These are phyloP conservation scores for Phytophthora aleatoria DNA, from an alignment of 352 stramenopile species.

Conservation along the genomic window DNA sequence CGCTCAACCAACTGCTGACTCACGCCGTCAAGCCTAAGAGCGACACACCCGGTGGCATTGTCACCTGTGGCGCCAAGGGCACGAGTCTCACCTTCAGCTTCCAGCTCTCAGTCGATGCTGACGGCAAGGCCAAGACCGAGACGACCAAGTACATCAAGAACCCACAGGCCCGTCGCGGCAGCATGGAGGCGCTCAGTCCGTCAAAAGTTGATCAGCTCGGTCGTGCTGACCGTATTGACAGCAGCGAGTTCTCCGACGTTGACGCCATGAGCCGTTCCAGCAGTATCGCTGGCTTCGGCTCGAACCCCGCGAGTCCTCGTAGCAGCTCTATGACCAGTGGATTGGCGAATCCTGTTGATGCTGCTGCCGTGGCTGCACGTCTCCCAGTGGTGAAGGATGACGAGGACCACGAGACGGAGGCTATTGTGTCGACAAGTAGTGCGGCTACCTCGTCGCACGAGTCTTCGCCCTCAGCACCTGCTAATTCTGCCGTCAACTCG, in stretches of 20 bases:
- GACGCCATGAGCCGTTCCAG: slow-evolving; percentile 52
- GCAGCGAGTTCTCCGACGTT: slow-evolving; percentile 53
- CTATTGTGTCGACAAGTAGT: slow-evolving; percentile 10
- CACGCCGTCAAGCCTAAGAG: slow-evolving; percentile 57
- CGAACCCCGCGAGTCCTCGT: slow-evolving; percentile 40
- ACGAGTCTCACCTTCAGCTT: slow-evolving; percentile 49
- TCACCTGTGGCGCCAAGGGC: slow-evolving; percentile 54
- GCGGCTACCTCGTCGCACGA: slow-evolving; percentile 4
- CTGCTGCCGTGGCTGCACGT: slow-evolving; percentile 25
- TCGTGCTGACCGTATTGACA: slow-evolving; percentile 47
- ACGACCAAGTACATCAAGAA: slow-evolving; percentile 55
- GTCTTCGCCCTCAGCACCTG: neutral
- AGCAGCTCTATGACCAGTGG: slow-evolving; percentile 1
- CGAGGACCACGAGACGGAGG: slow-evolving; percentile 5
- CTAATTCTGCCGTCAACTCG: neutral
- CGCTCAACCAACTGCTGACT: slow-evolving; percentile 63
- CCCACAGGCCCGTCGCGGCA: slow-evolving; percentile 49
- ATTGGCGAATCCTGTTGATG: slow-evolving; percentile 17
- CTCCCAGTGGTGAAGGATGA: slow-evolving; percentile 16
- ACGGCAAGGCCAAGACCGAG: slow-evolving; percentile 32
- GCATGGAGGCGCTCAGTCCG: slow-evolving; percentile 41
- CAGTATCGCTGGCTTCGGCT: slow-evolving; percentile 32
- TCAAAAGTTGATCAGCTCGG: slow-evolving; percentile 55
- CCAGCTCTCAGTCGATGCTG: slow-evolving; percentile 26
- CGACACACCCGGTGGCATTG: slow-evolving; percentile 45